Evolutionary conservation across 2,329 filamentous ascomycete genomes (phyloP).

Genomic region (Aspergillus versicolor): DNA sequence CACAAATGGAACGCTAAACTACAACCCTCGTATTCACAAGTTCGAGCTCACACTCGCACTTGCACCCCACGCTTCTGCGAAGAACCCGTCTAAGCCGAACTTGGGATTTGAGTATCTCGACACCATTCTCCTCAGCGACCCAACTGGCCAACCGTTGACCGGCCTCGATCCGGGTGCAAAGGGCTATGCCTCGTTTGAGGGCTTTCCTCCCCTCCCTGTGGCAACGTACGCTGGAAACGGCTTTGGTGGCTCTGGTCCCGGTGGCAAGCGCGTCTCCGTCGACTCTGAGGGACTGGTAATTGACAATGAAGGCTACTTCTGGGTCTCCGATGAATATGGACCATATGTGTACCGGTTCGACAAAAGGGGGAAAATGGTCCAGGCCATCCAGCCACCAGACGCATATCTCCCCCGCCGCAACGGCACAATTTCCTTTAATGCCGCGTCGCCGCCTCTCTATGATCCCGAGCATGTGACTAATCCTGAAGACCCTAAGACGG

Average conservation of each 20-base stretch:
- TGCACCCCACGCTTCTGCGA: conserved; percentile 50
- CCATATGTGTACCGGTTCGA: conserved; percentile 69
- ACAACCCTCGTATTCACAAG: conserved; percentile 67
- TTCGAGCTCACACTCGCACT: conserved; percentile 61
- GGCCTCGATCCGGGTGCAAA: conserved; percentile 62
- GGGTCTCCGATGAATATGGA: conserved; percentile 70
- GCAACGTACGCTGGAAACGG: conserved; percentile 67
- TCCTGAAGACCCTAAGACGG: conserved; percentile 59
- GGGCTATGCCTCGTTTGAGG: conserved; percentile 54
- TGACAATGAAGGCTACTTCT: conserved; percentile 61
- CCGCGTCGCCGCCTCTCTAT: conserved; percentile 64
- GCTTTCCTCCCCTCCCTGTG: conserved; percentile 62
- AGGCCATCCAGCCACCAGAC: conserved; percentile 63
- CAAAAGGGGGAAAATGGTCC: conserved; percentile 56
- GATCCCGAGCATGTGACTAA: conserved; percentile 47
- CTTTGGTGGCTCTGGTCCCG: conserved; percentile 61
- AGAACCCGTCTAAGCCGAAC: conserved; percentile 59
- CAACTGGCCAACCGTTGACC: conserved; percentile 61
- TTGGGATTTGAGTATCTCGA: conserved; percentile 63
- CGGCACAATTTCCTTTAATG: conserved; percentile 60
- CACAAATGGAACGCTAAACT: conserved; percentile 33
- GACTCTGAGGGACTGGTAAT: conserved; percentile 69
- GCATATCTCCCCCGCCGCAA: conserved; percentile 66
- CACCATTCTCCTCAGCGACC: conserved; percentile 64
- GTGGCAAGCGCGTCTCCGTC: conserved; percentile 59